phyloP scores from a whole-genome alignment of 1,139 yeast genomes.

The Kluyveromyces sp. region DNA sequence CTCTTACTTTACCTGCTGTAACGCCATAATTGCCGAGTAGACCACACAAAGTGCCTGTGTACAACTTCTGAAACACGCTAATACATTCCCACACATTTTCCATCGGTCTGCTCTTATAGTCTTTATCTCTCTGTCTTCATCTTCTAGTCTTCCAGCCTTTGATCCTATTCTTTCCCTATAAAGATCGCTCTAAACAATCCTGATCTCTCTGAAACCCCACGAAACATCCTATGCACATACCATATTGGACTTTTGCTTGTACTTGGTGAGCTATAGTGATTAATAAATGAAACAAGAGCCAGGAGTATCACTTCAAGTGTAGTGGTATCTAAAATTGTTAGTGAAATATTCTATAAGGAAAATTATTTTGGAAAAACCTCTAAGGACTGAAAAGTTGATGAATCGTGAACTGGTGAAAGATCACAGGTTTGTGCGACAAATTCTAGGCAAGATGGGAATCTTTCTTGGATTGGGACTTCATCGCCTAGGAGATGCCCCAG shows the following conservation, averaged over 20 bases:
- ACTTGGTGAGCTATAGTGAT: slow-evolving; percentile 3
- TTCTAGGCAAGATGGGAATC: background rate
- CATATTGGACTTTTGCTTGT: slow-evolving; percentile 16
- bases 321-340: background rate
- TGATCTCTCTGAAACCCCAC: background rate
- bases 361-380: background rate
- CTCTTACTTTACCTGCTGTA: too few relatives aligned
- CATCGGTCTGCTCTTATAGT: too few relatives aligned
- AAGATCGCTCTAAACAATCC: background rate
- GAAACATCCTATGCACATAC: slow-evolving; percentile 12
- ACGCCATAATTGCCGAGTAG: too few relatives aligned
- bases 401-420: background rate
- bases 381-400: background rate
- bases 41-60: too few relatives aligned
- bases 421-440: background rate
- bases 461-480: background rate
- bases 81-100: too few relatives aligned
- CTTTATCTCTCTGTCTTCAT: too few relatives aligned
- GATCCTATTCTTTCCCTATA: too few relatives aligned
- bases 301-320: background rate
- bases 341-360: background rate
- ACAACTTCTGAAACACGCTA: too few relatives aligned
- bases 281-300: background rate
- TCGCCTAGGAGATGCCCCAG: too few relatives aligned
- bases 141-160: too few relatives aligned